phyloP scores from a whole-genome alignment of 306 rosid genomes.

The Dryas octopetala region DNA sequence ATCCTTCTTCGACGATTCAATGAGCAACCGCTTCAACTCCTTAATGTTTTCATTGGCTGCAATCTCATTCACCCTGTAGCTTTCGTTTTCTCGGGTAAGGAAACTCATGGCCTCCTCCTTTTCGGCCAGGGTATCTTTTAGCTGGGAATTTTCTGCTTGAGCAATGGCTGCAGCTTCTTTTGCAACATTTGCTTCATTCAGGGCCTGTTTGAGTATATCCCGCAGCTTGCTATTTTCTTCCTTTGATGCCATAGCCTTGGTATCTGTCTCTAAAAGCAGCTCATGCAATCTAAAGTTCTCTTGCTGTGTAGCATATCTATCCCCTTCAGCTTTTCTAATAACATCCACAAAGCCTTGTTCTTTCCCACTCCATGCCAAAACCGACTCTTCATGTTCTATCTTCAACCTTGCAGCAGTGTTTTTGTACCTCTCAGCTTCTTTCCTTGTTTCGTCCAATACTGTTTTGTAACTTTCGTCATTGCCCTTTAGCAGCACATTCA shows the following conservation, averaged over 20 bases:
- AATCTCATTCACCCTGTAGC: constrained; percentile 54
- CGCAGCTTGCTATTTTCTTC: constrained; percentile 74
- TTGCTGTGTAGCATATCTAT: constrained; percentile 44
- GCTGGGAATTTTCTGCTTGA: constrained; percentile 56
- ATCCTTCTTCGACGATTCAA: constrained; percentile 41
- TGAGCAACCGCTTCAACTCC: constrained; percentile 58
- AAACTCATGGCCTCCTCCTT: constrained; percentile 41
- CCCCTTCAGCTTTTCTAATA: constrained; percentile 68
- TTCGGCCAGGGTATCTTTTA: constrained; percentile 49
- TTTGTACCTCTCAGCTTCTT: constrained; percentile 63
- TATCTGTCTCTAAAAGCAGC: constrained; percentile 38
- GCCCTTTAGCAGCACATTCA: constrained; percentile 35
- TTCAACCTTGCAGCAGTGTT: constrained; percentile 69
- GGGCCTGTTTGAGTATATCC: constrained; percentile 84
- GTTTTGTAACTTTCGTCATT: constrained; percentile 48
- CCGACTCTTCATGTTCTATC: constrained; percentile 77
- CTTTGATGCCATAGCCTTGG: constrained; percentile 41
- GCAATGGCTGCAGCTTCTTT: constrained; percentile 82
- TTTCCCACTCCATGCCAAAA: constrained; percentile 70
- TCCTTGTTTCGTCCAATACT: constrained; percentile 42
- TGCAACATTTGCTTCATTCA: constrained; percentile 78
- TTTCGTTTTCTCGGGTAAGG: constrained; percentile 59
- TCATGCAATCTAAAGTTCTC: constrained; percentile 43
- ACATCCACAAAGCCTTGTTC: constrained; percentile 72
- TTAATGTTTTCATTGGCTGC: constrained; percentile 60